Conservation (phyloP, 2,329 filamentous ascomycete genomes). For the Hirsutella minnesotensis region DNA sequence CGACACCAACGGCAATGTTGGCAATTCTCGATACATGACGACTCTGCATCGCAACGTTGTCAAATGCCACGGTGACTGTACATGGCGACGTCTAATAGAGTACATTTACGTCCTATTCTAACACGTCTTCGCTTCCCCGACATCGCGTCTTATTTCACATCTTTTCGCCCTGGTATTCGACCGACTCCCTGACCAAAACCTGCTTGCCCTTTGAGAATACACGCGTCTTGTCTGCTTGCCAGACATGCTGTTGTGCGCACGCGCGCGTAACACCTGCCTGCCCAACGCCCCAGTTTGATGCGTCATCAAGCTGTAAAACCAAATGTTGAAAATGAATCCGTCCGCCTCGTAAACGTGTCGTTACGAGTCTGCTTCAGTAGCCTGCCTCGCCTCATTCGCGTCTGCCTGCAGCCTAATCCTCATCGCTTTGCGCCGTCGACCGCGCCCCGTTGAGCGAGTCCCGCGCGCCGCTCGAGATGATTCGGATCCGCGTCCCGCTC, state of each 20-base stretch:
- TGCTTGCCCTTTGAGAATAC: constrained; percentile 6
- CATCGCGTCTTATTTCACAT: constrained; percentile 6
- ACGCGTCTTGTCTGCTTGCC: constrained; percentile 7
- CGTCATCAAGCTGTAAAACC: constrained; percentile 9
- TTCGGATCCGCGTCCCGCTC: constrained; percentile 55
- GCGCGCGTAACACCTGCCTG: constrained; percentile 7
- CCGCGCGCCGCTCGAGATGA: constrained; percentile 36
- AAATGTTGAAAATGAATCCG: constrained; percentile 3
- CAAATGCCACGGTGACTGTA: no score
- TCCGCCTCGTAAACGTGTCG: neutral
- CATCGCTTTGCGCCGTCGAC: constrained; percentile 37
- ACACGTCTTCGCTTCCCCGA: constrained; percentile 8
- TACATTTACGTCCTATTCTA: constrained; percentile 24
- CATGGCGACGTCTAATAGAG: constrained; percentile 27
- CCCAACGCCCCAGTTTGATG: constrained; percentile 13
- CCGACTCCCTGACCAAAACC: constrained; percentile 8
- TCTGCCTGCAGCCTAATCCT: constrained; percentile 25
- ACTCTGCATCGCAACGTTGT: no score
- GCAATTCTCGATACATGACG: no score
- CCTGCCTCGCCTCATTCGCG: neutral
- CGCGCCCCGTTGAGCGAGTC: constrained; percentile 25
- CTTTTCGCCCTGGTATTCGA: constrained; percentile 12
- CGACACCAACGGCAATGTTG: no score
- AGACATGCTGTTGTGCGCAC: constrained; percentile 5
- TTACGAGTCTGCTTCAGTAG: neutral